These are phyloP conservation scores for Sporothrix brunneoviolacea DNA, from an alignment of 2,329 filamentous ascomycete genomes.

Conservation along the genomic window DNA sequence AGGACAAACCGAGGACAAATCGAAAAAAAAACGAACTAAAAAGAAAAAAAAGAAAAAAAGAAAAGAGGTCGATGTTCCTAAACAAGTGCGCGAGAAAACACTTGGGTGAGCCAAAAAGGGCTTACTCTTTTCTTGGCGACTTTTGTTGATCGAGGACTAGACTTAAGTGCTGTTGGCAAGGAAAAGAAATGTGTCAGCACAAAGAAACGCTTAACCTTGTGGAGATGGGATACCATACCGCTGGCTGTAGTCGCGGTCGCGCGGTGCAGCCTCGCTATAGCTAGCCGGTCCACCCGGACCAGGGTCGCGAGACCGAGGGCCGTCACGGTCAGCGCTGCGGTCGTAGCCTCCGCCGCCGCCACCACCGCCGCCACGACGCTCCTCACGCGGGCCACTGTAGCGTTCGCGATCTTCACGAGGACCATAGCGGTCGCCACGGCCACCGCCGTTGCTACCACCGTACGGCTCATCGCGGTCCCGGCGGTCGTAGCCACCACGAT, in stretches of 20 bases:
- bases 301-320: constrained; percentile 14
- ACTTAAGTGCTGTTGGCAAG: no score
- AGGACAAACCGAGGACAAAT: background rate
- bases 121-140: no score
- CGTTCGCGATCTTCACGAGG: constrained; percentile 43
- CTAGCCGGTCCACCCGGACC: constrained; percentile 30
- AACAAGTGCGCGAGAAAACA: no score
- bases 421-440: constrained; percentile 40
- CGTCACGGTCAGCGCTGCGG: constrained; percentile 24
- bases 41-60: background rate
- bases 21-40: background rate
- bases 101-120: no score
- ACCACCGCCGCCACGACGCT: constrained; percentile 29
- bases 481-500: constrained; percentile 43
- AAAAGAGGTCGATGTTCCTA: background rate
- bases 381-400: constrained; percentile 27
- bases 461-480: constrained; percentile 39
- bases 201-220: background rate
- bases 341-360: no score
- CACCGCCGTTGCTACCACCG: constrained; percentile 28
- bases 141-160: no score
- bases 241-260: constrained; percentile 36
- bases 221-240: constrained; percentile 25
- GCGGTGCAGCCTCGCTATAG: constrained; percentile 36
- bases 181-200: background rate